Evolutionary conservation across 106 monocot species (phyloP).

Genomic region (Acanthochlamys bracteata): DNA sequence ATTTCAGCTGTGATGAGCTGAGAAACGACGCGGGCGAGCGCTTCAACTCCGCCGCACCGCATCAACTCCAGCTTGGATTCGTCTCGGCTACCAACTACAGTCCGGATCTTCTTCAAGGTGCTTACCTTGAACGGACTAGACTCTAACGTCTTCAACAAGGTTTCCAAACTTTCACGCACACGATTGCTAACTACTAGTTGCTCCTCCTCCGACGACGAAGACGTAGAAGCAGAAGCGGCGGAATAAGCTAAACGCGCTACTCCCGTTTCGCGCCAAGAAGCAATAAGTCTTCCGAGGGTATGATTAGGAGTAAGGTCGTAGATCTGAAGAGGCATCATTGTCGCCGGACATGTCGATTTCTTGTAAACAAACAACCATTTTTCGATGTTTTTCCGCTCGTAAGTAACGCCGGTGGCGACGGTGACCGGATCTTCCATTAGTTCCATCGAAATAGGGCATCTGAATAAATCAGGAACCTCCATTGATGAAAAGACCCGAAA

Average conservation of each 20-base stretch:
- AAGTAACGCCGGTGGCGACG: conserved; percentile 78
- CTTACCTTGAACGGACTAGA: conserved; percentile 58
- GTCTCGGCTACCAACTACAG: conserved; percentile 3
- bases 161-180: conserved; percentile 14
- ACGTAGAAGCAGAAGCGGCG: background rate
- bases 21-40: conserved; percentile 21
- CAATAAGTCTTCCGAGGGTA: conserved; percentile 63
- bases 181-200: background rate
- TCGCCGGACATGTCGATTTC: conserved; percentile 69
- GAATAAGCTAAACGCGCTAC: background rate
- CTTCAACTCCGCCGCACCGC: conserved; percentile 32
- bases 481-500: background rate
- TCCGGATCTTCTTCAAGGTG: conserved; percentile 39
- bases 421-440: conserved; percentile 77
- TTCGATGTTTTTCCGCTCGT: conserved; percentile 73
- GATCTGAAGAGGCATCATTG: conserved; percentile 47
- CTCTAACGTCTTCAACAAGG: conserved; percentile 30
- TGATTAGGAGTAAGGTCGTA: conserved; percentile 68
- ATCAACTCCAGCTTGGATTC: conserved; percentile 17
- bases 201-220: background rate
- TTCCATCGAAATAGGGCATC: conserved; percentile 82
- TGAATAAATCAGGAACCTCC: conserved; percentile 36
- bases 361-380: conserved; percentile 58
- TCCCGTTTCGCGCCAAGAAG: conserved; percentile 16
- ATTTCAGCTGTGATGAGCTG: conserved; percentile 12